phyloP scores from a whole-genome alignment of 495 filamentous ascomycete species.

The Hypoxylon subgilvum region DNA sequence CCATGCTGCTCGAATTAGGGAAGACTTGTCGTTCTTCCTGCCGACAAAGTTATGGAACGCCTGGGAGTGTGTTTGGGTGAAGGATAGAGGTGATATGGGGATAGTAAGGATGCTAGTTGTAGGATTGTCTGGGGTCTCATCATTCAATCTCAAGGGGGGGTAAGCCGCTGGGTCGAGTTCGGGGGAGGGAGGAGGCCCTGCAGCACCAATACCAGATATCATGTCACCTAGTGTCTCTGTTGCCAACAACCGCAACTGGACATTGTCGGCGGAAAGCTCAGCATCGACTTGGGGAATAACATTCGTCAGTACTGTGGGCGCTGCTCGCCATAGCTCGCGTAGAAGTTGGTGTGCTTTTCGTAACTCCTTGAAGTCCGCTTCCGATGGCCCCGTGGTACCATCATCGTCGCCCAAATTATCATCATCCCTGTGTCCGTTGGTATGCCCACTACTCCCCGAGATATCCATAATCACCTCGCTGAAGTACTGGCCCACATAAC shows the following conservation, averaged over 20 bases:
- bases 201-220: constrained; percentile 86
- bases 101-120: constrained; percentile 70
- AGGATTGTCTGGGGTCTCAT: constrained; percentile 55
- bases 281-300: constrained; percentile 94
- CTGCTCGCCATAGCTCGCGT: constrained; percentile 92
- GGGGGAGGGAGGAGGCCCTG: constrained; percentile 76
- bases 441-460: constrained; percentile 60
- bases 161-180: constrained; percentile 79
- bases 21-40: constrained; percentile 82
- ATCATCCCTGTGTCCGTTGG: constrained; percentile 57
- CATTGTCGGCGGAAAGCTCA: constrained; percentile 87
- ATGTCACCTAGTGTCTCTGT: constrained; percentile 95
- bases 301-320: constrained; percentile 85
- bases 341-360: constrained; percentile 87
- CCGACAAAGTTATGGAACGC: constrained; percentile 83
- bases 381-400: constrained; percentile 64
- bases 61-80: constrained; percentile 75
- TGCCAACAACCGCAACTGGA: constrained; percentile 81
- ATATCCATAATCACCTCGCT: constrained; percentile 93
- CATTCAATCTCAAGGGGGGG: constrained; percentile 72
- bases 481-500: constrained; percentile 94
- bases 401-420: constrained; percentile 79
- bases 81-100: constrained; percentile 81
- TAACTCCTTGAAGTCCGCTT: constrained; percentile 84
- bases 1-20: constrained; percentile 82